phyloP scores from a whole-genome alignment of 1,139 yeast genomes.

The Blastobotrys persicus region DNA sequence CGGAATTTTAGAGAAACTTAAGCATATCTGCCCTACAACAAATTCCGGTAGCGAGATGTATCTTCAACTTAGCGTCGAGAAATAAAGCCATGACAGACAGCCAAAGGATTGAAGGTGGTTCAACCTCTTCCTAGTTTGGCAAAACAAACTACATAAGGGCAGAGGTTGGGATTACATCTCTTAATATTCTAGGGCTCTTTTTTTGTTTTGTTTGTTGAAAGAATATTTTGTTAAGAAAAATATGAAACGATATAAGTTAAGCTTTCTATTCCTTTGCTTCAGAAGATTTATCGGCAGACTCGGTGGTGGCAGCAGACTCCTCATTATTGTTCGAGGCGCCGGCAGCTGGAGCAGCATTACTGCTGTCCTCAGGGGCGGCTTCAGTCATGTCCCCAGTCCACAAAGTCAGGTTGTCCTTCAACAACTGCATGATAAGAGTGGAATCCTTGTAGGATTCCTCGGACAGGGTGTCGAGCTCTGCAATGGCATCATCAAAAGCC shows the following conservation, averaged over 20 bases:
- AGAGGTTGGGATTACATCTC: too few species aligned
- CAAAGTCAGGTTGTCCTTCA: conserved; percentile 96
- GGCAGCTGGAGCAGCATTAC: conserved; percentile 9
- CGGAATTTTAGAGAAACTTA: too few species aligned
- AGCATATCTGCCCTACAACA: too few species aligned
- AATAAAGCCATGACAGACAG: too few species aligned
- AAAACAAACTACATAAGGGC: too few species aligned
- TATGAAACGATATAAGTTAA: conserved; percentile 8
- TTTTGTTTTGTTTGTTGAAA: neutral
- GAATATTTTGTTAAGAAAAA: conserved; percentile 1
- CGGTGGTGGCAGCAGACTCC: conserved; percentile 19
- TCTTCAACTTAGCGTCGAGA: too few species aligned
- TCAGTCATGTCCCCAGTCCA: conserved; percentile 98
- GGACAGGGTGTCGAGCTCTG: conserved; percentile 94
- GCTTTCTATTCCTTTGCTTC: conserved; percentile 10
- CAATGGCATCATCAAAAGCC: conserved; percentile 98
- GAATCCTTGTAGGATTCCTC: conserved; percentile 99
- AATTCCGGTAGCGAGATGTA: too few species aligned
- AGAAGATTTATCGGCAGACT: conserved; percentile 7
- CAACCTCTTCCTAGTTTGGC: too few species aligned
- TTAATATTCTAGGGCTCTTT: too few species aligned
- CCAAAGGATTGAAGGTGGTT: too few species aligned
- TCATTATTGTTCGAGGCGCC: conserved; percentile 13
- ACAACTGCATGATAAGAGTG: conserved; percentile 95
- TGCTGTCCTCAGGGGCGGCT: conserved; percentile 57